phyloP scores from a whole-genome alignment of 2,329 filamentous ascomycete species.

The Truncatella angustata region DNA sequence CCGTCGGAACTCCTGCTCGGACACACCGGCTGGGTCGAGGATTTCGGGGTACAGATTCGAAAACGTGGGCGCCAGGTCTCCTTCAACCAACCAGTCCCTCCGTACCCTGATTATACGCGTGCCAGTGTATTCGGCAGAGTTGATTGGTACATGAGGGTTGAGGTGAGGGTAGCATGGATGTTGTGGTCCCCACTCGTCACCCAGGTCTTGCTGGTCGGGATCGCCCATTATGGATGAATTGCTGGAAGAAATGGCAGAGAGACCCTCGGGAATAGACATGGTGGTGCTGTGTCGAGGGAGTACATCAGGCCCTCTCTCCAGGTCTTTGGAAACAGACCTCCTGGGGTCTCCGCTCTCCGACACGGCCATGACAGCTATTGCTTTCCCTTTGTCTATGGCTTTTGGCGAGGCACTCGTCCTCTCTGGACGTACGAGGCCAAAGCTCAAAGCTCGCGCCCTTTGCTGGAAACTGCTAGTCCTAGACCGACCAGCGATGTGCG shows the following conservation, averaged over 20 bases:
- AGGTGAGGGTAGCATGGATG: slow-evolving; percentile 94
- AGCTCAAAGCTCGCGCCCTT: slow-evolving; percentile 25
- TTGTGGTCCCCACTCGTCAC: slow-evolving; percentile 85
- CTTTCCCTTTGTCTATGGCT: slow-evolving; percentile 45
- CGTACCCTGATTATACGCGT: slow-evolving; percentile 91
- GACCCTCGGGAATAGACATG: slow-evolving; percentile 47
- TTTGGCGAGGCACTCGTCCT: slow-evolving; percentile 17
- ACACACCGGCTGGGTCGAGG: slow-evolving; percentile 76
- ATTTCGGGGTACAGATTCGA: slow-evolving; percentile 97
- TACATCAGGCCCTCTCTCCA: slow-evolving; percentile 53
- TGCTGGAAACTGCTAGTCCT: slow-evolving; percentile 22
- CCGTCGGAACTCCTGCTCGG: slow-evolving; percentile 81
- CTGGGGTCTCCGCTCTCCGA: slow-evolving; percentile 31
- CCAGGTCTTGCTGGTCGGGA: slow-evolving; percentile 61
- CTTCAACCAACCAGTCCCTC: slow-evolving; percentile 86
- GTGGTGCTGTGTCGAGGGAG: slow-evolving; percentile 44
- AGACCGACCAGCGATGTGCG: slow-evolving; percentile 17
- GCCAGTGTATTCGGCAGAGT: slow-evolving; percentile 69
- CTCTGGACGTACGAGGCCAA: slow-evolving; percentile 25
- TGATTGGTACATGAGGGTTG: slow-evolving; percentile 83
- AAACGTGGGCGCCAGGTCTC: slow-evolving; percentile 89
- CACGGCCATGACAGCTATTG: slow-evolving; percentile 43
- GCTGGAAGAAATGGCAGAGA: slow-evolving; percentile 54
- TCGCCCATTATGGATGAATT: slow-evolving; percentile 63
- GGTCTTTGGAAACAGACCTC: slow-evolving; percentile 46